Base-by-base conservation (phyloP, 768 basidiomycete species). In the Leucosporidium scottii region DNA sequence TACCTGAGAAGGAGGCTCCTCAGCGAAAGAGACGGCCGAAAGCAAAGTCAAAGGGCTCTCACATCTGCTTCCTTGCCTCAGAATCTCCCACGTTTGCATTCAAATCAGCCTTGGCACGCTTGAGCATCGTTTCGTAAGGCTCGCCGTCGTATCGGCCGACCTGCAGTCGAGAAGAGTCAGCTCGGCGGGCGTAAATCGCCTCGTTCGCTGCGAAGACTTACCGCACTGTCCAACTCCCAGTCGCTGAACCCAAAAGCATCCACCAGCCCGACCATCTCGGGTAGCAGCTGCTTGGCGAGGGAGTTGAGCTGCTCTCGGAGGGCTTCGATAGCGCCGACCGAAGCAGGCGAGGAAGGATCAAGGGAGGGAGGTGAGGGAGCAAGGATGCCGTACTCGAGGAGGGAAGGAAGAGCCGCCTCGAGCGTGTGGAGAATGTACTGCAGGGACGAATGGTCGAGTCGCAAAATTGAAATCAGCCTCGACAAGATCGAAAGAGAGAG, bases 171-270 rank as follows among this genome's bases (percentile, higher is more conserved):
- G 31, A n/a, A 21, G 30, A 57, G 36, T 28, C n/a, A 34, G 1
- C 28, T 49, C 5, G n/a, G 44, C 23, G 47, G n/a, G 31, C 20
- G 55, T 0, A 17, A 23, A 3, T 51, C 50, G 13, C 27, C n/a
- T 7, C 23, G 44, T 15, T 9, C 27, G 27, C 23, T 23, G 44
- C 21, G 28, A 18, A 25, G 30, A 55, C 66, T 31, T 12, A 74
- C 80, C 21, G 59, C 85, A 85, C 86, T 87, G 70, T 88, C 83
- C 23, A 90, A 78, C 61, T 88, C 84, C 85, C 86, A 90, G 73
- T 90, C 87, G 0, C 84, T 81, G 72, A 88, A 87, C 0, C 84
- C 86, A 75, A 90, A 89, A 4, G 86, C 84, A 74, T 90, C 88
- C 8, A 82, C 85, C 62, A 90, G 78, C 0, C 85, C 86, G 62